A percentile compares a stretch with the other conserved stretches of the same genome.
Conservation (phyloP, 2,329 filamentous ascomycete genomes). For the Clonostachys rhizophaga region DNA sequence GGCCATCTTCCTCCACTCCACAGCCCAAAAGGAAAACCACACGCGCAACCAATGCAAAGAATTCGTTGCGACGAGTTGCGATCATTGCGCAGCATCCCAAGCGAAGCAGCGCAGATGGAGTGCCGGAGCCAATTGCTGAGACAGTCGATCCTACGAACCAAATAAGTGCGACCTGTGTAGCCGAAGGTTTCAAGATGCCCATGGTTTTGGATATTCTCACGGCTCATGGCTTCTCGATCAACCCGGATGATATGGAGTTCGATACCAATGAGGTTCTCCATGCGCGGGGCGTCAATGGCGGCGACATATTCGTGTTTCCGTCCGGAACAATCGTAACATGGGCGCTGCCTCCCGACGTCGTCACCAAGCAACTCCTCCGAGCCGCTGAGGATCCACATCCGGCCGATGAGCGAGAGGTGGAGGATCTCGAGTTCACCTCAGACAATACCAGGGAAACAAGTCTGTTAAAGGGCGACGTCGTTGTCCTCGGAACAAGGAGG, state of each 20-base stretch:
- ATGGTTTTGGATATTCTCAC: conserved; percentile 51
- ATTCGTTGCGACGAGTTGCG: conserved; percentile 78
- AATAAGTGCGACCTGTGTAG: conserved; percentile 57
- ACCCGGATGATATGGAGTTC: conserved; percentile 57
- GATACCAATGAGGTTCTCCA: conserved; percentile 60
- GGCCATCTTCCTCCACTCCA: conserved; percentile 6
- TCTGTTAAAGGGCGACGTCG: conserved; percentile 79
- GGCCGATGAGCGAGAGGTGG: conserved; percentile 67
- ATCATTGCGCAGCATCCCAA: conserved; percentile 72
- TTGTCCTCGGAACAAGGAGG: conserved; percentile 76
- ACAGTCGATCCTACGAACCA: conserved; percentile 17
- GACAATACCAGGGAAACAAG: conserved; percentile 71
- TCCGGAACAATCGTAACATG: conserved; percentile 92
- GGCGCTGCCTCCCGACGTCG: conserved; percentile 75
- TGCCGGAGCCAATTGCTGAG: too few species aligned
- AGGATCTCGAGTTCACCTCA: conserved; percentile 83
- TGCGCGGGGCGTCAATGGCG: conserved; percentile 56
- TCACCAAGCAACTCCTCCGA: conserved; percentile 67
- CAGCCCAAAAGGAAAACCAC: conserved; percentile 39
- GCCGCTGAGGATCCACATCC: conserved; percentile 74
- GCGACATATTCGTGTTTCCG: conserved; percentile 93
- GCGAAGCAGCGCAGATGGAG: conserved; percentile 22
- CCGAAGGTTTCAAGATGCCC: conserved; percentile 61
- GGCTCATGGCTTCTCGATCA: conserved; percentile 55
- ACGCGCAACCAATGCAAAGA: conserved; percentile 49